phyloP scores from a whole-genome alignment of 2,329 filamentous ascomycete species.

The Triangularia verruculosa region DNA sequence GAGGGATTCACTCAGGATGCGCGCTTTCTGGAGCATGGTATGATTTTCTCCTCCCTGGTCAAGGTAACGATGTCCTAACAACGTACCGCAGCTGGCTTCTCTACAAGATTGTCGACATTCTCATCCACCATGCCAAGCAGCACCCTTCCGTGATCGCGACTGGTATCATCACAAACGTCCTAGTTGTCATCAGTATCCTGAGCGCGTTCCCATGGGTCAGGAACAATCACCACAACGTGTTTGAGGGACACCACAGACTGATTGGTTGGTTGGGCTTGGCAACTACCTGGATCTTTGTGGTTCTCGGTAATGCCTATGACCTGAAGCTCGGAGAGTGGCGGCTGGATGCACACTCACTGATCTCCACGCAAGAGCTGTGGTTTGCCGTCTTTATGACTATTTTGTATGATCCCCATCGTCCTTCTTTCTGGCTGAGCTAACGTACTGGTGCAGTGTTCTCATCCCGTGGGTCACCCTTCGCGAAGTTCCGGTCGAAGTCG shows the following conservation, averaged over 20 bases:
- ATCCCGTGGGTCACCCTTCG: conserved; percentile 41
- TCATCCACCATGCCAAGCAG: conserved; percentile 33
- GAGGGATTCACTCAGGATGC: conserved; percentile 41
- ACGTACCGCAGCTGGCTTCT: conserved; percentile 35
- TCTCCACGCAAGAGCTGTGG: conserved; percentile 40
- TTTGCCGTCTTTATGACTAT: conserved; percentile 41
- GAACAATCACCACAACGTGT: conserved; percentile 41
- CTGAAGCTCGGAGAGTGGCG: conserved; percentile 36
- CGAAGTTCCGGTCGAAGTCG: conserved; percentile 39
- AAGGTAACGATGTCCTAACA: conserved; percentile 14
- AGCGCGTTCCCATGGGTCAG: conserved; percentile 42
- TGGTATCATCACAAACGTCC: conserved; percentile 38
- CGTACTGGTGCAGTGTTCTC: conserved; percentile 32
- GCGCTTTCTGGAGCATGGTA: conserved; percentile 40
- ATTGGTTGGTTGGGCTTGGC: conserved; percentile 41
- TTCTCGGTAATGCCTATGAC: conserved; percentile 40
- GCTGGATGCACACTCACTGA: conserved; percentile 33
- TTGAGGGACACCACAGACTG: conserved; percentile 42
- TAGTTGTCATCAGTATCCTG: conserved; percentile 38
- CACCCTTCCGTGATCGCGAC: conserved; percentile 37
- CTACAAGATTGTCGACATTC: conserved; percentile 39
- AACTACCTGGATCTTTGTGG: conserved; percentile 39
- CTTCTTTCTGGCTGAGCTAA: neutral
- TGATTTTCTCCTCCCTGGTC: conserved; percentile 9
- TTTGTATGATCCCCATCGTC: conserved; percentile 31